Evolutionary conservation across 352 stramenopile species (phyloP), one percentile per base, ranked within the genome.

Genomic region (Aphanomyces invadans): DNA sequence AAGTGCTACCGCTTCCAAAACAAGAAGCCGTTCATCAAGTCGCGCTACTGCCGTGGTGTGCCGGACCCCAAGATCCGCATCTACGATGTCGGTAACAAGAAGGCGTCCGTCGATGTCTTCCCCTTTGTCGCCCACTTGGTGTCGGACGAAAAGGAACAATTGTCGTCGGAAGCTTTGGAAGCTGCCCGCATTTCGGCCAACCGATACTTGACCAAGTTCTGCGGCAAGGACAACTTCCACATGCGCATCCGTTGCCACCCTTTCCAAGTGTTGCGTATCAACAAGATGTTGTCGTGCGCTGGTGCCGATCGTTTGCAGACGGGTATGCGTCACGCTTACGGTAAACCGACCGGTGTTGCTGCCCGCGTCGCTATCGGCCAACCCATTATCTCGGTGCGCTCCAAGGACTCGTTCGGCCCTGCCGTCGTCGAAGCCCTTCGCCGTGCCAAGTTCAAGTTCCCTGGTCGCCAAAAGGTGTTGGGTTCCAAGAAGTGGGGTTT

Each of bases 21-120:
- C 95, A 99, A 99, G 95, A 99, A 99, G 88, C 97, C 97, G 56
- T 99, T 99, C 89, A 99, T 99, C 86, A 99, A 99, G 91, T 99
- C 94, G 62, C 93, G 97, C 71, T 99, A 98, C 87, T 99, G 96
- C 79, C 96, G 97, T 85, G 97, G 97, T 95, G 97, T 99, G 63
- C 97, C 97, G 48, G 88, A 92, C 76, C 76, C 84, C 46, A 92
- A 92, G 87, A 99, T 99, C 80, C 88, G 95, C 68, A 99, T 99
- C 81, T 99, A 98, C 83, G 97, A 99, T 80, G 92, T 98, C 42
- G 97, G 97, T 72, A 97, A 97, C 87, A 99, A 99, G 83, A 98
- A 97, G 78, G 95, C 96, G 44, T 90, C 87, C 36, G 97, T 99
- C 29, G 96, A 99, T 78, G 72, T 92, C n/a, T 99, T 99, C 88